These are phyloP conservation scores for Geotrichum europaeum DNA, from an alignment of 1,139 yeast species.

Conservation along the genomic window DNA sequence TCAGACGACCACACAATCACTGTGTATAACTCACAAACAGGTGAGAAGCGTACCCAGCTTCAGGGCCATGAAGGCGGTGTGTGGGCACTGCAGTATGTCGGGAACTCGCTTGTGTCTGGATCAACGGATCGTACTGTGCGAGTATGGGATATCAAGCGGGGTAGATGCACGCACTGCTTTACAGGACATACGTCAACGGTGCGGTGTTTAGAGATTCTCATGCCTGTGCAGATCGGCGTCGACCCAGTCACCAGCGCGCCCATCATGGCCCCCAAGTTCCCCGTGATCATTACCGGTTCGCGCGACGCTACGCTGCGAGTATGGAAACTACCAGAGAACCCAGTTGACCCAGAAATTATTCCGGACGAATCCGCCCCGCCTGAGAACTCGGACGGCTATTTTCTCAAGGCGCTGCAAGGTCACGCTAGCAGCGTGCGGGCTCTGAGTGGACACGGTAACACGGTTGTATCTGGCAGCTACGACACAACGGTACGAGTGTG, in stretches of 20 bases:
- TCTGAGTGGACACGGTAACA: constrained; percentile 78
- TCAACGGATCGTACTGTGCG: constrained; percentile 89
- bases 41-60: constrained; percentile 46
- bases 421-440: constrained; percentile 87
- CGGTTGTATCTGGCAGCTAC: constrained; percentile 83
- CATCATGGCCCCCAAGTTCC: constrained; percentile 55
- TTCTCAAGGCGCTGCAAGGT: constrained; percentile 71
- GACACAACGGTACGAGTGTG: constrained; percentile 70
- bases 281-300: constrained; percentile 76
- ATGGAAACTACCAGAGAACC: constrained; percentile 64
- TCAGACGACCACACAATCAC: constrained; percentile 83
- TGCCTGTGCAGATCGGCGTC: constrained; percentile 42
- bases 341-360: constrained; percentile 16
- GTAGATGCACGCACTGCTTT: constrained; percentile 76
- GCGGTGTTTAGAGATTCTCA: constrained; percentile 78
- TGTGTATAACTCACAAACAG: constrained; percentile 73
- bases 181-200: constrained; percentile 91
- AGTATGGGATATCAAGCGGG: constrained; percentile 72
- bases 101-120: constrained; percentile 73
- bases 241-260: constrained; percentile 45
- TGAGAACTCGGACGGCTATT: constrained; percentile 44
- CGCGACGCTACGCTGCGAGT: constrained; percentile 85
- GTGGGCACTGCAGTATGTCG: constrained; percentile 91
- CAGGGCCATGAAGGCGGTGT: constrained; percentile 96
- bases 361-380: constrained; percentile 16